Conservation (phyloP, 805 yeast species). For the Kodamaea lidongshanica region DNA sequence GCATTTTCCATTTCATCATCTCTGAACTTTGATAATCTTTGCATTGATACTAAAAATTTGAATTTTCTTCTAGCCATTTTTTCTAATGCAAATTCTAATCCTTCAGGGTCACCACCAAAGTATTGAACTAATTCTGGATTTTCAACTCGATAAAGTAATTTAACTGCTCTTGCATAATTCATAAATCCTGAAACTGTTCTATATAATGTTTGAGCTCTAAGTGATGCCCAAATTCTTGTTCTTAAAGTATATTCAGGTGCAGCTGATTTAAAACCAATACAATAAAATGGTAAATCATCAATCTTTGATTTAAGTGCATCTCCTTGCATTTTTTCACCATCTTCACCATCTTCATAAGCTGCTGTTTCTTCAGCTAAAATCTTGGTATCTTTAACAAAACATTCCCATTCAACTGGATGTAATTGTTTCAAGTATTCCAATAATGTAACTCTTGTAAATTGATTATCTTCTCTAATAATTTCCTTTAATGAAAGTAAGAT, state of each 20-base stretch:
- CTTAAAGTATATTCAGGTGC: constrained; percentile 95
- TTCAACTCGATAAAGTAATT: constrained; percentile 87
- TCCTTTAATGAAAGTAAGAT: constrained; percentile 89
- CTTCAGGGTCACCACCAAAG: constrained; percentile 98
- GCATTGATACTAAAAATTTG: constrained; percentile 79
- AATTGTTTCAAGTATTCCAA: constrained; percentile 91
- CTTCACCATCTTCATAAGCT: constrained; percentile 52
- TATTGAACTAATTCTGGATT: constrained; percentile 93
- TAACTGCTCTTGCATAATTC: constrained; percentile 97
- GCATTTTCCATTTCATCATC: constrained; percentile 75
- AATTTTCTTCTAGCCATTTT: constrained; percentile 81
- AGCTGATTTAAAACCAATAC: constrained; percentile 96
- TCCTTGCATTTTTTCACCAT: constrained; percentile 39
- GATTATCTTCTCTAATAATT: constrained; percentile 95
- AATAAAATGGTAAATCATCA: constrained; percentile 89
- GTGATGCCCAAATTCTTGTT: constrained; percentile 97
- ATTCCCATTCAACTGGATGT: constrained; percentile 96
- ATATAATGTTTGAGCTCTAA: constrained; percentile 93
- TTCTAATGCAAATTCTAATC: constrained; percentile 89
- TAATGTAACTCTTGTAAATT: constrained; percentile 88
- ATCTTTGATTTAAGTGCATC: constrained; percentile 73
- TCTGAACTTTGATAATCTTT: constrained; percentile 65
- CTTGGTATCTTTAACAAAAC: constrained; percentile 94
- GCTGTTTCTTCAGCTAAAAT: constrained; percentile 92
- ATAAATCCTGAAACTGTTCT: constrained; percentile 97